phyloP scores from a whole-genome alignment of 2,329 filamentous ascomycete genomes.

The Paecilomyces sp. region DNA sequence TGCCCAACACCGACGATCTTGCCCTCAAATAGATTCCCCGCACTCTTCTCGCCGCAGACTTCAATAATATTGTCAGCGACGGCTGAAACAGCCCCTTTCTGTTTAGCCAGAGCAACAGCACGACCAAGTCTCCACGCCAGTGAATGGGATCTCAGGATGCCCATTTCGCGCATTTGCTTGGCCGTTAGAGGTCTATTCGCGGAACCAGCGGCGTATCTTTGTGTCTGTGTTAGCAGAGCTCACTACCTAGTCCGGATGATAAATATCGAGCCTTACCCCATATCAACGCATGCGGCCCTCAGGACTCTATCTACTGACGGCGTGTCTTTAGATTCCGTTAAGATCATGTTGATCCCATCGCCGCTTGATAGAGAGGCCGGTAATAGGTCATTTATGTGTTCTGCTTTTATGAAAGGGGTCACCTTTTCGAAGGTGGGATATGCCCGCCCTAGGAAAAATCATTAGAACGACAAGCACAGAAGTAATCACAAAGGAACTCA shows the following conservation, averaged over 20 bases:
- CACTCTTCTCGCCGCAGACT: slow-evolving; percentile 12
- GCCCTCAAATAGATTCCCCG: slow-evolving; percentile 12
- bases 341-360: slow-evolving; percentile 14
- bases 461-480: slow-evolving; percentile 21
- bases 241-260: not conserved
- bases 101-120: slow-evolving; percentile 8
- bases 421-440: slow-evolving; percentile 8
- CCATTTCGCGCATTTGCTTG: slow-evolving; percentile 45
- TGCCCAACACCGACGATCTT: slow-evolving; percentile 15
- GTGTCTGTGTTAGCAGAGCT: not conserved
- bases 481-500: slow-evolving; percentile 37
- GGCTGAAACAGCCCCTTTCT: slow-evolving; percentile 7
- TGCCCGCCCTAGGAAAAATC: not conserved
- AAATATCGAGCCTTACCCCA: slow-evolving; percentile 10
- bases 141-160: slow-evolving; percentile 47
- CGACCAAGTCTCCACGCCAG: slow-evolving; percentile 42
- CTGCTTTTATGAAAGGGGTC: slow-evolving; percentile 23
- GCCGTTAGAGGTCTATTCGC: slow-evolving; percentile 31
- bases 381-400: slow-evolving; percentile 9
- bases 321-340: slow-evolving; percentile 8
- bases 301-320: not conserved
- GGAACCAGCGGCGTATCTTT: slow-evolving; percentile 3
- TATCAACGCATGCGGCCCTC: not conserved
- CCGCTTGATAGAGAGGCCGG: not conserved
- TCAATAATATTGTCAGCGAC: slow-evolving; percentile 12